Evolutionary conservation across 2,329 filamentous ascomycete species (phyloP).

Genomic region (Blastomyces parvus): DNA sequence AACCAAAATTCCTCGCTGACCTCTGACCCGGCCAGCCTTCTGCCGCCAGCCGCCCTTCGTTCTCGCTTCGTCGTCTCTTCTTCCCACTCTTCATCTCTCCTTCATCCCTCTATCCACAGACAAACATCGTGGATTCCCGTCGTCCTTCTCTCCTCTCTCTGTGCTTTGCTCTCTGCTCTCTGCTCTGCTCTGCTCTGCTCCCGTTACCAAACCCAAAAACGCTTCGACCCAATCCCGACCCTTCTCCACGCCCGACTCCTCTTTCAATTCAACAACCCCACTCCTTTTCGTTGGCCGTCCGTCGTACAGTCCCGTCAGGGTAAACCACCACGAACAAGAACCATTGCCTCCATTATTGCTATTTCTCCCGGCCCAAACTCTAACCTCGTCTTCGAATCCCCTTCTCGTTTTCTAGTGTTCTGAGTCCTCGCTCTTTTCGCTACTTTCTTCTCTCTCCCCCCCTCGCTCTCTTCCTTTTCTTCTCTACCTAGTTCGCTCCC

Average conservation of each 20-base stretch:
- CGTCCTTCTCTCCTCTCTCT: too few species aligned
- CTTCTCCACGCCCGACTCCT: not conserved
- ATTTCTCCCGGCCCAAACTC: not conserved
- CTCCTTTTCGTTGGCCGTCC: not conserved
- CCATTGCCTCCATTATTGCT: not conserved
- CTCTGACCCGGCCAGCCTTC: too few species aligned
- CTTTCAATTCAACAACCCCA: constrained; percentile 3
- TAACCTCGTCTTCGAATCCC: not conserved
- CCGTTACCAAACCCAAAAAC: too few species aligned
- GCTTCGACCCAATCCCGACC: not conserved
- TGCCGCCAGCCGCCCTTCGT: too few species aligned
- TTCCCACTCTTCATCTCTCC: not conserved
- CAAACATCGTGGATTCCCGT: too few species aligned
- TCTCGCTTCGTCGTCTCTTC: not conserved
- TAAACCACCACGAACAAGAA: not conserved
- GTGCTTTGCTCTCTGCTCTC: constrained; percentile 3
- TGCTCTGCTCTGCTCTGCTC: too few species aligned
- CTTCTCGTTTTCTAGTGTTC: not conserved
- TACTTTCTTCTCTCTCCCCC: too few species aligned
- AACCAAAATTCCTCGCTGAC: not conserved
- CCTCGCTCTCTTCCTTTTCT: not conserved
- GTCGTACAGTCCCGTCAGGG: constrained; percentile 1
- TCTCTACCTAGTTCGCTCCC: not conserved
- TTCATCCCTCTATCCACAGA: not conserved
- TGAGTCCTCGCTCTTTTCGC: not conserved